A percentile compares a stretch with the other conserved stretches of the same genome.
phyloP scores from a whole-genome alignment of 345 rosid genomes.

The Euphorbia pulcherrima region DNA sequence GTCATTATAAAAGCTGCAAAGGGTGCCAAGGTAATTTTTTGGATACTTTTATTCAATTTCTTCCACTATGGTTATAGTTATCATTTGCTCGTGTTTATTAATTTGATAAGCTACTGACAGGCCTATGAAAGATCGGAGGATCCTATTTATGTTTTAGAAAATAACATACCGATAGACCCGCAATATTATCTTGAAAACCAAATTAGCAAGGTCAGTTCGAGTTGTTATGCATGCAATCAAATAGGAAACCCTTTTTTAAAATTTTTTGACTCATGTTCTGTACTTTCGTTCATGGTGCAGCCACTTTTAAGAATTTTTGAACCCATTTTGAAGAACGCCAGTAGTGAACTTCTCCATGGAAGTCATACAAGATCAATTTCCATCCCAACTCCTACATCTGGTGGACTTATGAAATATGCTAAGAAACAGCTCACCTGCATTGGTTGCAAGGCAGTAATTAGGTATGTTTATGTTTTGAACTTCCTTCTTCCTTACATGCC shows the following conservation, averaged over 20 bases:
- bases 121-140: conserved; percentile 96
- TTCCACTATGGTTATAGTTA: neutral
- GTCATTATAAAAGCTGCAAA: conserved; percentile 88
- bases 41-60: neutral
- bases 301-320: conserved; percentile 93
- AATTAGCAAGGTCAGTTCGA: conserved; percentile 72
- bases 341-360: conserved; percentile 86
- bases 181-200: conserved; percentile 92
- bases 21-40: conserved; percentile 81
- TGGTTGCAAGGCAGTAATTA: conserved; percentile 80
- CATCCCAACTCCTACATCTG: conserved; percentile 78
- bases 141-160: conserved; percentile 87
- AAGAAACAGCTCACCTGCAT: conserved; percentile 79
- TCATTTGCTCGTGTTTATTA: neutral
- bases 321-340: conserved; percentile 94
- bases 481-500: neutral
- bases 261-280: conserved; percentile 1
- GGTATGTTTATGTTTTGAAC: conserved; percentile 34
- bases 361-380: conserved; percentile 91
- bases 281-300: conserved; percentile 39
- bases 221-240: conserved; percentile 4
- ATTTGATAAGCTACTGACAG: conserved; percentile 29
- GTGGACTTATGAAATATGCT: conserved; percentile 94
- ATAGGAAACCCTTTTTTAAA: conserved; percentile 3
- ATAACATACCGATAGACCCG: conserved; percentile 91